These are phyloP conservation scores for Zygosaccharomyces bailii DNA, from an alignment of 805 yeast species.

Conservation along the genomic window DNA sequence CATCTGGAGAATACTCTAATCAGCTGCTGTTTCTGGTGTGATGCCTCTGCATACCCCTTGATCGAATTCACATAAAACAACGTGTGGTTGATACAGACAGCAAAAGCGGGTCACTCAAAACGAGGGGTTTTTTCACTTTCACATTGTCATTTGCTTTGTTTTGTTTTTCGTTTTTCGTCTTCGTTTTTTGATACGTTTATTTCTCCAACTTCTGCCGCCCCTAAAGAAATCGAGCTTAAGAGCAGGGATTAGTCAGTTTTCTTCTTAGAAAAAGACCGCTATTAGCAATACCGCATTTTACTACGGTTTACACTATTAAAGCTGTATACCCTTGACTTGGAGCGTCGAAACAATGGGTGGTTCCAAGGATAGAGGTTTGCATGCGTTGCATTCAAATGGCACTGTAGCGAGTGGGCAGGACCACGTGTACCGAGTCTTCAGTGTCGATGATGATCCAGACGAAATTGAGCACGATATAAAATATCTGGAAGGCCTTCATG, in stretches of 20 bases:
- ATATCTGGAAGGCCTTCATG: slow-evolving; percentile 69
- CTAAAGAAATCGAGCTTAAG: neutral
- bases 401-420: slow-evolving; percentile 23
- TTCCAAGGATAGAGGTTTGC: slow-evolving; percentile 14
- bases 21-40: neutral
- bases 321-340: too few relatives aligned
- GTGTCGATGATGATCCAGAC: slow-evolving; percentile 78
- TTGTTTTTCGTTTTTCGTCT: neutral
- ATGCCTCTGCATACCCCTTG: neutral
- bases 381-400: slow-evolving; percentile 22
- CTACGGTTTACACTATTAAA: too few relatives aligned
- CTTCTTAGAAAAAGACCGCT: neutral
- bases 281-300: too few relatives aligned
- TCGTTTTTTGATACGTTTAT: neutral
- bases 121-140: neutral
- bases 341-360: slow-evolving; percentile 2
- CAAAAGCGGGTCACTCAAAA: neutral
- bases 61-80: neutral
- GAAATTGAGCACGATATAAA: slow-evolving; percentile 63
- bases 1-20: too few relatives aligned
- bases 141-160: neutral
- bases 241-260: neutral
- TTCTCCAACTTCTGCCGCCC: neutral
- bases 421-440: slow-evolving; percentile 46
- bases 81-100: neutral